Base-by-base conservation (phyloP, 345 rosid genomes). In the Boechera retrofracta region DNA sequence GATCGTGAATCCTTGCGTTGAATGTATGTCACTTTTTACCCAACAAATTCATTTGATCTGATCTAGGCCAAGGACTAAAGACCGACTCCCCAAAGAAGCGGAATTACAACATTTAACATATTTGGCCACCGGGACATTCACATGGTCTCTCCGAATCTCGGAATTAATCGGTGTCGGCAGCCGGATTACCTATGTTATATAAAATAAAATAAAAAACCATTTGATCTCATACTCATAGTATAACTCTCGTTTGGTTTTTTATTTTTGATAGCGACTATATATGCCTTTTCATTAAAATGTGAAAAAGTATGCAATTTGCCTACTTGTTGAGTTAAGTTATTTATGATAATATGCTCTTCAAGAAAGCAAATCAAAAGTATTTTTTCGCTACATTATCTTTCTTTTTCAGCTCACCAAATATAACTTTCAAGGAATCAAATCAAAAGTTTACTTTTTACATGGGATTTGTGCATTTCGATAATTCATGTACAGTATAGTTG, bases 11-110 rank as follows among this genome's bases (percentile, higher is more conserved):
- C 13, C 18, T 51, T 72, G 60, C 36, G 21, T 12, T 21, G 12
- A 73, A 26, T 13, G 44, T 42, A 64, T 21, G 24, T 54, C 1
- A 44, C 31, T 64, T 42, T 47, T 54, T 42, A 54, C 56, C 12
- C 56, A 74, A 24, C 66, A 56, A 55, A 45, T 56, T 56, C 42
- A 55, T 52, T 53, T 52, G 39, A 63, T 29, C 49, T n/a, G n/a
- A n/a, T n/a, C n/a, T n/a, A n/a, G n/a, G n/a, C n/a, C n/a, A n/a
- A n/a, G n/a, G n/a, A n/a, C n/a, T n/a, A n/a, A n/a, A n/a, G n/a
- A n/a, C n/a, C n/a, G n/a, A n/a, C n/a, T n/a, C n/a, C n/a, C n/a
- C n/a, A n/a, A n/a, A n/a, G n/a, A n/a, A n/a, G n/a, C n/a, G n/a
- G n/a, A n/a, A n/a, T n/a, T n/a, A n/a, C n/a, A n/a, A n/a, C n/a